phyloP scores from a whole-genome alignment of 306 rosid species.

The Vicia villosa region DNA sequence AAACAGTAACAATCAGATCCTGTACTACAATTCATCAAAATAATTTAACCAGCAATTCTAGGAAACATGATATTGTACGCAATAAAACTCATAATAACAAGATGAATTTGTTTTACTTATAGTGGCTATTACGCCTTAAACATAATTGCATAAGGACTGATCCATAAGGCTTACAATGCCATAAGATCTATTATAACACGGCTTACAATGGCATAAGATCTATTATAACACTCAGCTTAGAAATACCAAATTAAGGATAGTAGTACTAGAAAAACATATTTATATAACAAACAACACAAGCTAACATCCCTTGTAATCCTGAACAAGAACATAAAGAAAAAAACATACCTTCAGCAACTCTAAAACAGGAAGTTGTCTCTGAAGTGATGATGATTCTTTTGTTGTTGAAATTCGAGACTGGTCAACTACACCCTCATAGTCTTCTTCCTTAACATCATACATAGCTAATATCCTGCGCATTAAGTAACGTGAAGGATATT shows the following conservation, averaged over 20 bases:
- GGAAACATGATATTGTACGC: conserved; percentile 4
- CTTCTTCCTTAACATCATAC: conserved; percentile 85
- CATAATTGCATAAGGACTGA: conserved; percentile 4
- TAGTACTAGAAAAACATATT: conserved; percentile 5
- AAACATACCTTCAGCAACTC: conserved; percentile 84
- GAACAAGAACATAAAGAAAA: conserved; percentile 5
- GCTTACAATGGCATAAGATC: conserved; percentile 13
- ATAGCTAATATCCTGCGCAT: conserved; percentile 75
- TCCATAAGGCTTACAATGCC: conserved; percentile 15
- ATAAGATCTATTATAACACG: conserved; percentile 7
- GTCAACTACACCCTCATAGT: conserved; percentile 65
- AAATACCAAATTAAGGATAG: conserved; percentile 29
- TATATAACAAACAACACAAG: conserved; percentile 1
- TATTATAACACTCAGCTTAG: background rate
- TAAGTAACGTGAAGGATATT: conserved; percentile 22
- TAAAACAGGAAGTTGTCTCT: conserved; percentile 80
- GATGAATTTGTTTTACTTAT: too few relatives aligned
- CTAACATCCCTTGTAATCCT: conserved; percentile 2
- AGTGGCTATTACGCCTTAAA: too few relatives aligned
- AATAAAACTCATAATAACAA: conserved; percentile 16
- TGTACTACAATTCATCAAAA: background rate
- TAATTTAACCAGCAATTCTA: background rate
- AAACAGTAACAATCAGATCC: conserved; percentile 18
- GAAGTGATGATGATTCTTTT: conserved; percentile 69
- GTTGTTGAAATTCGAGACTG: conserved; percentile 64